Base-by-base conservation (phyloP, 1,284 basidiomycete genomes). In the Trametes sp. region DNA sequence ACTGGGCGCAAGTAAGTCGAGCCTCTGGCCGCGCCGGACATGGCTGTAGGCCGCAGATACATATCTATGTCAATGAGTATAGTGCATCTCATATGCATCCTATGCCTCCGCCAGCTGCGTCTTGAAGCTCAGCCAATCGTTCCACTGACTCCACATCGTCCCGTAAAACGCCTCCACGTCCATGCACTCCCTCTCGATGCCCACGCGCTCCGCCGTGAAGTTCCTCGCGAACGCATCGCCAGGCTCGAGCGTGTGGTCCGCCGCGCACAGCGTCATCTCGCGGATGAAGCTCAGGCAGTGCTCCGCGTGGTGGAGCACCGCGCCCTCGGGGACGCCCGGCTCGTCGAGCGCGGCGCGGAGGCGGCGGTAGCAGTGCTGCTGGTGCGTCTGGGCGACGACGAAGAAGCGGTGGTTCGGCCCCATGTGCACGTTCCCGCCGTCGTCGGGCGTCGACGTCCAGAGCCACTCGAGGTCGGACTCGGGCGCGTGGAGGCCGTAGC, bases 171-270 rank as follows among this genome's bases (percentile, higher is more conserved):
- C 63, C 41, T 52, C 45, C 57, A 60, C 63, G 28, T 69, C 60
- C 28, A 63, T 56, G 31, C 69, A 69, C 26, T 41, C 26, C 28
- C 57, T 60, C 26, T 64, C 65, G 4, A 56, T 64, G 6, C 57
- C 59, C 2, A 31, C 46, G 35, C 67, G 57, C 24, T 54, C 62
- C 31, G 56, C 51, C 16, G 63, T 64, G 38, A 54, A 42, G 53
- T 69, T 69, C 21, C 66, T 57, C 33, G 52, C 23, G 21, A 70
- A 53, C 21, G 58, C 58, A 33, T 67, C 59, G 4, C 63, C 72
- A 1, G 75, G 70, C 59, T 78, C 77, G 24, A 78, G 70, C 14
- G 76, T 75, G n/a, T 69, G 67, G 60, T 78, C 75, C 42, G 75
- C 73, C 8, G 70, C 67, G 64, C 77, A 78, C 28, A 78, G 67